Base-by-base conservation (phyloP, 805 yeast species). In the Phaffomyces opuntiae region DNA sequence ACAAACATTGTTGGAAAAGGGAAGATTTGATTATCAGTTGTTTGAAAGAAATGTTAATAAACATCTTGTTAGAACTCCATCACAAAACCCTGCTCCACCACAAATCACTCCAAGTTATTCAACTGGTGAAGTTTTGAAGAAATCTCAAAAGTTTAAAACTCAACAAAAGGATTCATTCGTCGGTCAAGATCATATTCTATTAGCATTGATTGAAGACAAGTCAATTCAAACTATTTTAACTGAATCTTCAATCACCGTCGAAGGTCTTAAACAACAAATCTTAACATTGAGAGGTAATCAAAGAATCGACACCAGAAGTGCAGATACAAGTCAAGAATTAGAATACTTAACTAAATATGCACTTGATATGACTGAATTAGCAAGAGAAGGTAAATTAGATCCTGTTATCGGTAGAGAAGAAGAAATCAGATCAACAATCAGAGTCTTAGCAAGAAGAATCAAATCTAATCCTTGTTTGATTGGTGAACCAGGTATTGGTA, bases 401-500 rank as follows among this genome's bases (percentile, higher is more conserved):
- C 99, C 99, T 4, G 99, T 93, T 38, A 93, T 93, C 62, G 99
- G 99, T 46, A 85, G 99, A 70, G 99, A 93, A 65, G 99, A 93
- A 67, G 99, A 93, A 69, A 93, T 93, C 54, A 79, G 98, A 69
- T 77, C 97, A 54, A 87, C 96, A 31, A 91, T 93, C 49, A 78
- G 98, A 50, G 96, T 93, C 4, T 74, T 93, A 49, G 90, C 99
- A n/a, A 83, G 99, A 70, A 81, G 99, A 69, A 87, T 96, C 37
- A 93, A 93, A 68, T 90, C 97, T 7, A 93, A 93, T 63, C 96
- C 98, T 14, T 93, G 96, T 57, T 70, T 93, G 49, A 89, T 93
- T 59, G 99, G 99, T 74, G 99, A 93, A 60, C 96, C 99, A 37
- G 99, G 99, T 80, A 97, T 93, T 44, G 99, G 99, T 75, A 93